These are phyloP conservation scores for Discostella pseudostelligera DNA, from an alignment of 108 stramenopile genomes.

Conservation along the genomic window DNA sequence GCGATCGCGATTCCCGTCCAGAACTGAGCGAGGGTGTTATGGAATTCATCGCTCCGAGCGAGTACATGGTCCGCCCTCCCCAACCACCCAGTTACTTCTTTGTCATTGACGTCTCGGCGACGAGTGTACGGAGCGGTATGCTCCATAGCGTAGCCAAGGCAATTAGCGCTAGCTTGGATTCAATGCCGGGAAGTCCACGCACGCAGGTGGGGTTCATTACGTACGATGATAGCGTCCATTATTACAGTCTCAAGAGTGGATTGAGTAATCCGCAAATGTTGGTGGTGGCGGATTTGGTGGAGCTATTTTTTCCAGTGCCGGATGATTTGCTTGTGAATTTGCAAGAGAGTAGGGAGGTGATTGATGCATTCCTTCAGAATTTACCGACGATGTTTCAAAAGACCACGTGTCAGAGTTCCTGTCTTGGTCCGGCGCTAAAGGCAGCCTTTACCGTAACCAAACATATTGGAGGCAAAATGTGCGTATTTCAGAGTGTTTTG, in stretches of 20 bases:
- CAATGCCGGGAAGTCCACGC: conserved; percentile 82
- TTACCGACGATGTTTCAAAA: conserved; percentile 91
- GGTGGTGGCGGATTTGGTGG: conserved; percentile 91
- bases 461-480: conserved; percentile 96
- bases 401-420: conserved; percentile 56
- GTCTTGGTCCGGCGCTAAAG: conserved; percentile 92
- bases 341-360: conserved; percentile 77
- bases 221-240: conserved; percentile 93
- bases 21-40: conserved; percentile 88
- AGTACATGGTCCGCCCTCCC: conserved; percentile 99
- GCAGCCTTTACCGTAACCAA: conserved; percentile 96
- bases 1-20: conserved; percentile 88
- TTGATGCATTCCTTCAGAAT: conserved; percentile 91
- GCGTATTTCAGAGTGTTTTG: conserved; percentile 85
- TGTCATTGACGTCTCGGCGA: conserved; percentile 91
- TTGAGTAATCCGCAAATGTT: conserved; percentile 91
- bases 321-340: conserved; percentile 97
- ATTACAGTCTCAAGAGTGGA: conserved; percentile 89
- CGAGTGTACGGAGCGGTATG: conserved; percentile 89
- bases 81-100: conserved; percentile 97
- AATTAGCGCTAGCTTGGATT: conserved; percentile 85
- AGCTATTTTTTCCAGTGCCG: conserved; percentile 93
- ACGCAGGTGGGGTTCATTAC: conserved; percentile 95
- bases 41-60: conserved; percentile 92
- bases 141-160: conserved; percentile 72